Percentiles rank a stretch among this genome's conserved stretches.
These are phyloP conservation scores for Puccinellia tenuiflora DNA, from an alignment of 176 grass and related monocot genomes.

Conservation along the genomic window DNA sequence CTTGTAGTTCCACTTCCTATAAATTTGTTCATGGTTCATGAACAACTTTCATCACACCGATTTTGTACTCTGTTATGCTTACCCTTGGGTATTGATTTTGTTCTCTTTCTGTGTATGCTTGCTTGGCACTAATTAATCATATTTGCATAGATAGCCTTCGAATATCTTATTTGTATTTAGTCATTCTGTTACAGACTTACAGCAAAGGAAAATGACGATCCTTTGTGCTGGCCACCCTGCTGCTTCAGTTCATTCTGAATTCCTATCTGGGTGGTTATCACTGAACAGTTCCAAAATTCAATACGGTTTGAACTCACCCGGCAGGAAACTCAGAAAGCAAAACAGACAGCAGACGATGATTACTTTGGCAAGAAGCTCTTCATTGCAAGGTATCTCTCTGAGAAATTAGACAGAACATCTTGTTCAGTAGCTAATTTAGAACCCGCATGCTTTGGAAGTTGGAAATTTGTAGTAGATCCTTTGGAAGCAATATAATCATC, in stretches of 20 bases:
- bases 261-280: slow-evolving; percentile 18
- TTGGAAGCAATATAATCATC: background rate
- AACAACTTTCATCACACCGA: background rate
- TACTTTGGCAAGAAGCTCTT: slow-evolving; percentile 32
- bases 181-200: background rate
- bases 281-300: slow-evolving; percentile 22
- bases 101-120: background rate
- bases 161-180: background rate
- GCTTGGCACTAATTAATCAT: background rate
- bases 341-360: background rate
- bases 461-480: background rate
- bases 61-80: background rate
- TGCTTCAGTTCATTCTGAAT: slow-evolving; percentile 25
- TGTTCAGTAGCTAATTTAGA: background rate
- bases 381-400: slow-evolving; percentile 44
- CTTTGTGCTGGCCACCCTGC: slow-evolving; percentile 4
- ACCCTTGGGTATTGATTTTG: background rate
- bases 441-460: background rate
- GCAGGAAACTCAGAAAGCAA: slow-evolving; percentile 14
- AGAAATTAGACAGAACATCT: background rate
- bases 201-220: slow-evolving; percentile 33
- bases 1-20: background rate
- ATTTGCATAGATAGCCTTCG: background rate
- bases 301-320: background rate
- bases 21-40: background rate